Conservation (phyloP, 108 stramenopile species). For the Cylindrotheca closterium region DNA sequence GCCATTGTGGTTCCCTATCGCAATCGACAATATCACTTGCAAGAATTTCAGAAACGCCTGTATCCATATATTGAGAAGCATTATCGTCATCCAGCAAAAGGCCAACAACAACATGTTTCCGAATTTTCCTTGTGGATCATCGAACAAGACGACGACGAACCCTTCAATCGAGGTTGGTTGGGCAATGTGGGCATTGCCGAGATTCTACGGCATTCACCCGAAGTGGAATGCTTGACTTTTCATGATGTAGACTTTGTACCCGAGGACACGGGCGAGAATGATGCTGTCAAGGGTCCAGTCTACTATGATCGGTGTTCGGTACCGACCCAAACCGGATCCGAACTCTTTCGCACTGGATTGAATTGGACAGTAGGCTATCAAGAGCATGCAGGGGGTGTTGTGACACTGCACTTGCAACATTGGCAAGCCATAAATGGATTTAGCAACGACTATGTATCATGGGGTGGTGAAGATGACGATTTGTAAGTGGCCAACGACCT, state of each 20-base stretch:
- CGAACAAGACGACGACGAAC: slow-evolving; percentile 16
- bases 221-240: neutral
- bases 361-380: slow-evolving; percentile 2
- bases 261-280: neutral
- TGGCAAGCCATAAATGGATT: slow-evolving; percentile 13
- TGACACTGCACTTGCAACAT: neutral
- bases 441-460: slow-evolving; percentile 4
- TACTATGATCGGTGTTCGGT: neutral
- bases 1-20: slow-evolving; percentile 10
- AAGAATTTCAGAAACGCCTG: slow-evolving; percentile 6
- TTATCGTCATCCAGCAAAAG: neutral
- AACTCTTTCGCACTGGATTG: neutral
- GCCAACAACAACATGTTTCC: neutral
- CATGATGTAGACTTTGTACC: slow-evolving; percentile 19
- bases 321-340: slow-evolving; percentile 1
- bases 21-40: slow-evolving; percentile 10
- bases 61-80: neutral
- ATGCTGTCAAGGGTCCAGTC: neutral
- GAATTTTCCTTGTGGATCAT: slow-evolving; percentile 7
- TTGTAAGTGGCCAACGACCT: too few relatives aligned
- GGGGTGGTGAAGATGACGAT: slow-evolving; percentile 23
- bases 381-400: neutral
- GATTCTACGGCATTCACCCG: neutral
- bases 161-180: slow-evolving; percentile 15
- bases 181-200: slow-evolving; percentile 9